These are phyloP conservation scores for Tubosaeta sp. DNA, from an alignment of 768 basidiomycete genomes.

Conservation along the genomic window DNA sequence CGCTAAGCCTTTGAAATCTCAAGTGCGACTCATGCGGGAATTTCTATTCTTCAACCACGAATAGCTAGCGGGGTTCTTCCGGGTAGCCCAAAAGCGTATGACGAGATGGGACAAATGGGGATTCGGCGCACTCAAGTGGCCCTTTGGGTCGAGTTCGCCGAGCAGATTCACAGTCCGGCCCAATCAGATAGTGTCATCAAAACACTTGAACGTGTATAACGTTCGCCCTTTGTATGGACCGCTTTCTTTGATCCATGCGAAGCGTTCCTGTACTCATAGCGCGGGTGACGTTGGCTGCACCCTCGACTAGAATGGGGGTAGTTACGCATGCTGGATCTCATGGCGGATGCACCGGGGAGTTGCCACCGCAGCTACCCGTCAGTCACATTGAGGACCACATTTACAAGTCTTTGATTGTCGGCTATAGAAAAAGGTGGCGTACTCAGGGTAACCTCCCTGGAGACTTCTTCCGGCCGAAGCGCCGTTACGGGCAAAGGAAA, in stretches of 20 bases:
- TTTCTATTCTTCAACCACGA: constrained; percentile 15
- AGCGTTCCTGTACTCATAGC: constrained; percentile 20
- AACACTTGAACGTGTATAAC: constrained; percentile 15
- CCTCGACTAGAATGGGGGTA: constrained; percentile 4
- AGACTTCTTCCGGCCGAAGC: constrained; percentile 12
- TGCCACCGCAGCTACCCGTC: constrained; percentile 22
- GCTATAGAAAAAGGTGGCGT: constrained; percentile 16
- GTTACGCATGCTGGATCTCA: constrained; percentile 11
- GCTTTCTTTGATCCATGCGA: constrained; percentile 18
- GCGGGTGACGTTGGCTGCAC: constrained; percentile 20
- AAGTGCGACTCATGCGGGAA: constrained; percentile 21
- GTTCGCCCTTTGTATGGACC: constrained; percentile 13
- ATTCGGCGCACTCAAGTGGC: constrained; percentile 16
- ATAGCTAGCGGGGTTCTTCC: constrained; percentile 20
- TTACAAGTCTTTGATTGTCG: constrained; percentile 12
- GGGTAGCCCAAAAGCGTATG: constrained; percentile 12
- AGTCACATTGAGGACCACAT: constrained; percentile 16
- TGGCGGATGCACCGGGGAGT: constrained; percentile 15
- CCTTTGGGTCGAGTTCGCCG: constrained; percentile 19
- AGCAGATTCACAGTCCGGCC: constrained; percentile 16
- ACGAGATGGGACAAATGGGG: constrained; percentile 25
- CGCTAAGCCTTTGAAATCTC: constrained; percentile 23
- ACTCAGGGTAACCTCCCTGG: constrained; percentile 22
- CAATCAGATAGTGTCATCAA: constrained; percentile 19
- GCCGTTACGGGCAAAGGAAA: constrained; percentile 1